Evolutionary conservation across 2,329 filamentous ascomycete genomes (phyloP), one percentile per base, ranked within the genome.

Genomic region (Cladosporium sp.): DNA sequence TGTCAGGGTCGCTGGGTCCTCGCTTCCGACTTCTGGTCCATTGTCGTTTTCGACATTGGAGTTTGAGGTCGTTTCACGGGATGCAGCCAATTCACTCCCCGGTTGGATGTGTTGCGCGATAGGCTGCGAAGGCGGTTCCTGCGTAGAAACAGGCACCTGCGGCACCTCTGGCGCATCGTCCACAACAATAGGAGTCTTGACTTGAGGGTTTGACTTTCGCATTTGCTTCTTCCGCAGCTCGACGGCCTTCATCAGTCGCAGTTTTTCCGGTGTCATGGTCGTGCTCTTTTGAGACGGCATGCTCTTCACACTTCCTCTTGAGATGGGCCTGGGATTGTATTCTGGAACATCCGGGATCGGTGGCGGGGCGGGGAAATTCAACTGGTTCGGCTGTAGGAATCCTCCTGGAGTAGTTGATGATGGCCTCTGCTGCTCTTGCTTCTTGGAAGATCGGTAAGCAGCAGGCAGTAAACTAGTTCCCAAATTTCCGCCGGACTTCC

Each of bases 191-290:
- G 43, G 46, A 14, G 41, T 52, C 3, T 49, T 42, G 13, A 51
- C 32, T 28, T 55, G 57, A 38, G 56, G 44, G 49, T 65, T 61
- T 40, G 61, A 60, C 57, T 66, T 63, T 55, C 64, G 58, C 64
- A 85, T 83, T 68, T 89, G 90, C 71, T 87, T 89, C 70, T 95
- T 93, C 49, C 92, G 81, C 60, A 96, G 71, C 69, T 96, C 87
- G 72, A 96, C 79, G 7, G 93, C 93, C 73, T 95, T 96, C 88
- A 95, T 91, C 57, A 98, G 75, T 51, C 93, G 81, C 56, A 88
- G 83, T 73, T 95, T 97, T 69, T 98, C 93, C 0, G 89, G 88
- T 1, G 89, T 89, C 63, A 95, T 86, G 46, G 67, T 65, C 4
- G 58, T 55, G 1, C 63, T 63, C 51, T 63, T 67, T 53, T 66